phyloP scores from a whole-genome alignment of 1,139 yeast species.

The Diutina neorugosa region DNA sequence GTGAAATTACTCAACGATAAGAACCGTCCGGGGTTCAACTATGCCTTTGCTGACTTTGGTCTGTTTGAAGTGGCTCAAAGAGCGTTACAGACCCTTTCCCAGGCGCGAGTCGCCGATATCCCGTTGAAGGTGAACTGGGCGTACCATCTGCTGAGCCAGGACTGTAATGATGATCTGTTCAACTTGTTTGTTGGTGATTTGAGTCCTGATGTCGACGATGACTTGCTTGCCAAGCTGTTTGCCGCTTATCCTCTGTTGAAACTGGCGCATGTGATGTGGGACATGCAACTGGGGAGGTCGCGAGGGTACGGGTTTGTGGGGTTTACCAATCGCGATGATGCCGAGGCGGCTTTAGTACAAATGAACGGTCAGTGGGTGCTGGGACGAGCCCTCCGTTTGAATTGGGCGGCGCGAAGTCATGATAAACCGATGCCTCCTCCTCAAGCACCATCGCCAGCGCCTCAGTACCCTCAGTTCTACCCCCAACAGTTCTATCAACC shows the following conservation, averaged over 20 bases:
- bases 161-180: conserved; percentile 30
- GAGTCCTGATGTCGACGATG: conserved; percentile 76
- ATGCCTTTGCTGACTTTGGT: conserved; percentile 74
- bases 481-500: background rate
- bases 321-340: conserved; percentile 53
- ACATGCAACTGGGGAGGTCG: conserved; percentile 85
- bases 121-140: conserved; percentile 73
- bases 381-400: conserved; percentile 70
- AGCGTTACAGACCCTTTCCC: conserved; percentile 53
- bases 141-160: conserved; percentile 42
- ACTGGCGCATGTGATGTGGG: conserved; percentile 97
- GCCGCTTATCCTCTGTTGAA: conserved; percentile 46
- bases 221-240: conserved; percentile 48
- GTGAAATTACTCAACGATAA: conserved; percentile 68
- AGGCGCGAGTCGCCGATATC: conserved; percentile 36
- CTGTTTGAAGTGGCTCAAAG: conserved; percentile 44
- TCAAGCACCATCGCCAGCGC: background rate
- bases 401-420: conserved; percentile 58
- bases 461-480: background rate
- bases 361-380: conserved; percentile 69
- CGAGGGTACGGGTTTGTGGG: conserved; percentile 93
- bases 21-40: conserved; percentile 61
- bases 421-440: background rate
- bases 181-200: conserved; percentile 83
- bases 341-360: conserved; percentile 57